Conservation (phyloP, 1,284 basidiomycete species). For the Irpex sp. region DNA sequence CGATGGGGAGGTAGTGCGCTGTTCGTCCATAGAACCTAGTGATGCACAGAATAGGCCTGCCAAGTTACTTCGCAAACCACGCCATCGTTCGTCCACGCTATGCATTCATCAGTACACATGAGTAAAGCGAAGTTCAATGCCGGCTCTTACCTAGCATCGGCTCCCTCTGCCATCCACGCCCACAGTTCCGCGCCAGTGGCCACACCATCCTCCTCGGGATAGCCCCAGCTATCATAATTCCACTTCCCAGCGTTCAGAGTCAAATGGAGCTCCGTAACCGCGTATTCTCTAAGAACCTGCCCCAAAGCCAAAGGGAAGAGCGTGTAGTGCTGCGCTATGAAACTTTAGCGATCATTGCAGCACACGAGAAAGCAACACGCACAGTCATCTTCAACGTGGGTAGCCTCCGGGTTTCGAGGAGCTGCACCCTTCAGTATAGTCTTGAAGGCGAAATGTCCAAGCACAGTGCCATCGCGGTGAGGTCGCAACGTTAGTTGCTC, state of each 20-base stretch:
- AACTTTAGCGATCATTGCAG: neutral
- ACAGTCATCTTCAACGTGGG: constrained; percentile 52
- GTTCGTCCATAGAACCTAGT: constrained; percentile 71
- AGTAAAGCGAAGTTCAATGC: neutral
- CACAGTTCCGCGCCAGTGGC: constrained; percentile 86
- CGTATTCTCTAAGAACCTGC: constrained; percentile 81
- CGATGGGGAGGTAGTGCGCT: constrained; percentile 64
- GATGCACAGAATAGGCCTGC: constrained; percentile 95
- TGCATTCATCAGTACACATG: neutral
- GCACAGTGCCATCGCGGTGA: constrained; percentile 81
- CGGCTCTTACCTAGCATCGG: constrained; percentile 41
- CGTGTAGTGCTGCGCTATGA: constrained; percentile 73
- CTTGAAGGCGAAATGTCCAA: constrained; percentile 81
- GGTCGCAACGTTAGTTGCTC: constrained; percentile 76
- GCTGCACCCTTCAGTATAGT: constrained; percentile 53
- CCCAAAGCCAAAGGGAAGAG: constrained; percentile 85
- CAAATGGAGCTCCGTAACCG: constrained; percentile 84
- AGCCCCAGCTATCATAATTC: constrained; percentile 85
- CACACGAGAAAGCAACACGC: constrained; percentile 16
- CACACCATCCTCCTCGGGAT: constrained; percentile 73
- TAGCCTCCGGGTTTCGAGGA: constrained; percentile 50
- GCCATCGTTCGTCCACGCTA: constrained; percentile 79
- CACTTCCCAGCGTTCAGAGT: constrained; percentile 88
- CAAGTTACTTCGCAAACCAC: constrained; percentile 81
- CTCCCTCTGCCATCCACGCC: constrained; percentile 79